A percentile compares a stretch with the other conserved stretches of the same genome.
phyloP scores from a whole-genome alignment of 352 stramenopile species.

The Globisporangium abappressorium region DNA sequence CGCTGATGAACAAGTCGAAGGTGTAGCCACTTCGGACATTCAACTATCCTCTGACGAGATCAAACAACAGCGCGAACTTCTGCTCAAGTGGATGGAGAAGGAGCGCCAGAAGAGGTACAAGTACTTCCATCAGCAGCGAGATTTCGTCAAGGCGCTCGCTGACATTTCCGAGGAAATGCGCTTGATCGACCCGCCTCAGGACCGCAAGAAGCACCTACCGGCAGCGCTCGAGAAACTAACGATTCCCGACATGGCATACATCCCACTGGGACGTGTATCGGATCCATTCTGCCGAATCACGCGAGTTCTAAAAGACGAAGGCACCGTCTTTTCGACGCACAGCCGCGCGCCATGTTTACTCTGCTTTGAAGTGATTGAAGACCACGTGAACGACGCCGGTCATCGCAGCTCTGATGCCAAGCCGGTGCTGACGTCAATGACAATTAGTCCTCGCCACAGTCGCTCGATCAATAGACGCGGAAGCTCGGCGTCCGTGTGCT shows the following conservation, averaged over 20 bases:
- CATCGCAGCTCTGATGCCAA: constrained; percentile 28
- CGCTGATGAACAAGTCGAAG: background rate
- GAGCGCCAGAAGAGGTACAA: constrained; percentile 78
- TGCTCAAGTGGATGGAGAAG: constrained; percentile 76
- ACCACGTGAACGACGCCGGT: constrained; percentile 59
- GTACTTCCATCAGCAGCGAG: constrained; percentile 76
- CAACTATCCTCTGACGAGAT: constrained; percentile 14
- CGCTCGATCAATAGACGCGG: constrained; percentile 2
- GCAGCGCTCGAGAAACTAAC: constrained; percentile 35
- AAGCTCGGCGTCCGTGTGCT: constrained; percentile 22
- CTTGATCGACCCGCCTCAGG: constrained; percentile 49
- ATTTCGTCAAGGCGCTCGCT: constrained; percentile 65
- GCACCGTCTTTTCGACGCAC: constrained; percentile 81
- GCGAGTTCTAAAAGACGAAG: constrained; percentile 64
- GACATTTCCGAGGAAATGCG: constrained; percentile 79
- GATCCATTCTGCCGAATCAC: constrained; percentile 69
- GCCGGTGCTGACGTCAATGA: constrained; percentile 1
- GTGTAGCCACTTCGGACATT: background rate
- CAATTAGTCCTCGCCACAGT: constrained; percentile 3
- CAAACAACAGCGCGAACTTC: constrained; percentile 39
- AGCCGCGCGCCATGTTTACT: constrained; percentile 68
- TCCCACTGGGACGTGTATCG: constrained; percentile 66
- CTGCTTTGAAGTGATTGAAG: constrained; percentile 78
- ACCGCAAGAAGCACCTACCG: constrained; percentile 65
- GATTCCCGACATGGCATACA: constrained; percentile 73